Base-by-base conservation (phyloP, 1,139 yeast genomes). In the Geotrichum europaeum region DNA sequence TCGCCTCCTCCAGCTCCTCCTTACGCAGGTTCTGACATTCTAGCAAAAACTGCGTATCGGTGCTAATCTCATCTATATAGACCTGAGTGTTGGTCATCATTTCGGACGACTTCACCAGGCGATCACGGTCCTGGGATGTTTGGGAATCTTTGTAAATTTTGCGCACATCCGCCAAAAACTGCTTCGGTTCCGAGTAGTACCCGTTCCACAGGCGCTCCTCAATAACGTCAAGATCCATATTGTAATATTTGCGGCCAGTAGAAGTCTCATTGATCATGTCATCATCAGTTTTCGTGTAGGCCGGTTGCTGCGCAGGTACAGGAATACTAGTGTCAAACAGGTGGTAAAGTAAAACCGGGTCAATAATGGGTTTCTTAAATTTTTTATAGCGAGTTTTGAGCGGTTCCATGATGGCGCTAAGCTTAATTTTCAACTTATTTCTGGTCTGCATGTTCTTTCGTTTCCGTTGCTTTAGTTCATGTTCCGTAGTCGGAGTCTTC, bases 151-250 rank as follows among this genome's bases (percentile, higher is more conserved):
- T 80, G 53, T 89, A 86, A 55, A 95, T 92, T 83, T 88, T 81
- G 70, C 85, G 89, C 56, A 95, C 81, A 71, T 95, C 99, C 67
- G 81, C 84, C 67, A 92, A 75, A 70, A 89, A 92, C 71, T 94
- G 98, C 67, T 84, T 86, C 13, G 99, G 97, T 68, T 92, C 97
- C 36, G 92, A 86, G 70, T 95, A 94, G 72, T 76, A 94, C 0
- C 99, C 99, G 73, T 94, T 94, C 99, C 99, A 94, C 61, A 95
- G 76, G 61, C 99, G 80, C 70, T 94, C 99, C 70, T 94, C 99
- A 55, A 95, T 84, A 18, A 91, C 85, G 70, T 95, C 99, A 63
- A 95, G 78, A 70, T 94, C 99, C 89, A 94, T 94, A 68, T 94
- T 94, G 75, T 80, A 81, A 70, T 79, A 94, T 66, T 79, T 80